Evolutionary conservation across 2,329 filamentous ascomycete genomes (phyloP).

Genomic region (Arthrocladium fulminans): DNA sequence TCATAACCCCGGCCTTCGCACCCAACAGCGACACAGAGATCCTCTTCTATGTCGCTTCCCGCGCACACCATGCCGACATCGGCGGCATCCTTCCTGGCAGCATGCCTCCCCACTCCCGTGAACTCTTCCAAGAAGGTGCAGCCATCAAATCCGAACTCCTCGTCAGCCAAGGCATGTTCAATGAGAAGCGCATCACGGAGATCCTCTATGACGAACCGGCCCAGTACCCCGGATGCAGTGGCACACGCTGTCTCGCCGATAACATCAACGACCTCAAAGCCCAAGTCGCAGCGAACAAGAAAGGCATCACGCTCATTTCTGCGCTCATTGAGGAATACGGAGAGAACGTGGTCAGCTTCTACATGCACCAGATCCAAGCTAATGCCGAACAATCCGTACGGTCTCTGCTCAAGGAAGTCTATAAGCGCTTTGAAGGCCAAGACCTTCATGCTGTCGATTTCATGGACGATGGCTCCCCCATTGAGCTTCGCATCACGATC

Average conservation of each 20-base stretch:
- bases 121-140: slow-evolving; percentile 57
- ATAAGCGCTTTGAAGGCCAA: slow-evolving; percentile 57
- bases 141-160: slow-evolving; percentile 55
- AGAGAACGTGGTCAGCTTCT: slow-evolving; percentile 67
- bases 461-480: slow-evolving; percentile 80
- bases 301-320: slow-evolving; percentile 70
- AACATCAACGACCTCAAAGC: slow-evolving; percentile 82
- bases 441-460: slow-evolving; percentile 68
- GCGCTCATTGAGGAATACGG: slow-evolving; percentile 69
- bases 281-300: slow-evolving; percentile 78
- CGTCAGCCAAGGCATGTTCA: slow-evolving; percentile 48
- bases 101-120: slow-evolving; percentile 70
- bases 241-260: slow-evolving; percentile 69
- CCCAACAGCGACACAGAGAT: slow-evolving; percentile 55
- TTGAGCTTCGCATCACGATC: slow-evolving; percentile 65
- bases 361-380: slow-evolving; percentile 73
- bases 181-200: slow-evolving; percentile 66
- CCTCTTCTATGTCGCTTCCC: slow-evolving; percentile 71
- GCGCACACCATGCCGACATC: slow-evolving; percentile 76
- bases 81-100: slow-evolving; percentile 73
- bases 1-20: slow-evolving; percentile 70
- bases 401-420: slow-evolving; percentile 62
- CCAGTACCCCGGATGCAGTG: slow-evolving; percentile 64
- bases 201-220: slow-evolving; percentile 65
- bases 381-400: slow-evolving; percentile 72